Evolutionary conservation across 768 basidiomycete genomes (phyloP), one percentile per base, ranked within the genome.

Genomic region (Tulasnella sp.): DNA sequence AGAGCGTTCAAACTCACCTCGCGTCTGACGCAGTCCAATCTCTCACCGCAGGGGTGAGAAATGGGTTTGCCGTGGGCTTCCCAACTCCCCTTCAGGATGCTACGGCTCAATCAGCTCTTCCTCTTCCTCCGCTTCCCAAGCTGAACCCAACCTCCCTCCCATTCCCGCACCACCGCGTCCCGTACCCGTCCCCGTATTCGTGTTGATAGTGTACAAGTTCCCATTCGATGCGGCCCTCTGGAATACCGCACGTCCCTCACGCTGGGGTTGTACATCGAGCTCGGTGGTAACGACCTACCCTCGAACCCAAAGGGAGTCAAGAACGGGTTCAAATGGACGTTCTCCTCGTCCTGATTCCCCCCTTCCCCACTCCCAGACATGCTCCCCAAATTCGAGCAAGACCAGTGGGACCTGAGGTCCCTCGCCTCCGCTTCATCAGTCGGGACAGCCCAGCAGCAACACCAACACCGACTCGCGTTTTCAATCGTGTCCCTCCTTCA

Each of bases 401-500:
- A 67, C 67, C 67, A 67, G 7, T 29, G 22, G 0, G 67, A 67
- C 39, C n/a, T 67, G 36, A 67, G 22, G 32, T 67, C 67, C 16
- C 32, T 22, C 19, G 52, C 19, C 36, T 41, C 39, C 67, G 42
- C 42, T 39, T 67, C 67, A 19, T 22, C 14, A 59, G 22, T 59
- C 67, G 67, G 67, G 0, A 67, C 39, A 0, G 67, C 34, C 7
- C 9, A 22, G 67, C 40, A 67, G 22, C 67, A 67, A 44, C n/a
- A 67, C 39, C 67, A 67, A 41, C 39, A 67, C 67, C 67, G 67
- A 67, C 22, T 67, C 42, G 12, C 67, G 67, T 39, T 66, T 41
- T 11, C 67, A 35, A 41, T 44, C 67, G 11, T 35, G 29, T 17
- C 42, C 66, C 29, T 39, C 37, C 12, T 42, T 42, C 36, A 42